phyloP scores from a whole-genome alignment of 148 eudicot species.

The Chenopodium suecicum region DNA sequence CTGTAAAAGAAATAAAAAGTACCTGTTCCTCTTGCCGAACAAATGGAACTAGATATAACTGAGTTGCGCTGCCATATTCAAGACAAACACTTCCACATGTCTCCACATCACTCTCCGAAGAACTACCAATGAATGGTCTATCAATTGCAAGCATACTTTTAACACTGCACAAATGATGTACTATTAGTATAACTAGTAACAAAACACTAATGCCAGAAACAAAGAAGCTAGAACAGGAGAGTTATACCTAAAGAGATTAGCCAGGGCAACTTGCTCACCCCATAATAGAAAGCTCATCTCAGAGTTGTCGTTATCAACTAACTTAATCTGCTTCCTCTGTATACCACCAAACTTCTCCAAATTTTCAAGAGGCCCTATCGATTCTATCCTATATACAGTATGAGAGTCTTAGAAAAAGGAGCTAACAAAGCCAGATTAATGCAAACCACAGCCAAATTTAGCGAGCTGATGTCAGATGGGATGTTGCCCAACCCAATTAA shows the following conservation, averaged over 20 bases:
- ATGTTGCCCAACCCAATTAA: background rate
- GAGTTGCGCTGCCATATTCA: conserved; percentile 96
- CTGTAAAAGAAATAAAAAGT: conserved; percentile 18
- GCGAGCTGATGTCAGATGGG: background rate
- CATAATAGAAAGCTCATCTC: conserved; percentile 62
- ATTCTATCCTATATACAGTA: conserved; percentile 59
- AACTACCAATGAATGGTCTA: conserved; percentile 69
- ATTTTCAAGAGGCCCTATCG: conserved; percentile 65
- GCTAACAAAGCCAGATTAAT: background rate
- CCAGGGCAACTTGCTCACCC: conserved; percentile 90
- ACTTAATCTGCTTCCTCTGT: conserved; percentile 66
- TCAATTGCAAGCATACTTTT: conserved; percentile 96
- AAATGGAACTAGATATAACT: conserved; percentile 81
- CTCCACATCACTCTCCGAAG: conserved; percentile 42
- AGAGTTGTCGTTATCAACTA: conserved; percentile 73
- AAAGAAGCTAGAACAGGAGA: conserved; percentile 14
- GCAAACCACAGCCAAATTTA: background rate
- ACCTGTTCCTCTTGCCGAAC: conserved; percentile 85
- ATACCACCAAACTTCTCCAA: conserved; percentile 54
- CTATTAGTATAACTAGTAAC: conserved; percentile 5
- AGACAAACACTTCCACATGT: conserved; percentile 51
- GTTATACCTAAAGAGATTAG: conserved; percentile 73
- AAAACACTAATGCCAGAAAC: conserved; percentile 14
- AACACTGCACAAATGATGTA: conserved; percentile 44
- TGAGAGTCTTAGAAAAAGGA: conserved; percentile 14